phyloP scores from a whole-genome alignment of 148 eudicot species.

The Silene uniflora region DNA sequence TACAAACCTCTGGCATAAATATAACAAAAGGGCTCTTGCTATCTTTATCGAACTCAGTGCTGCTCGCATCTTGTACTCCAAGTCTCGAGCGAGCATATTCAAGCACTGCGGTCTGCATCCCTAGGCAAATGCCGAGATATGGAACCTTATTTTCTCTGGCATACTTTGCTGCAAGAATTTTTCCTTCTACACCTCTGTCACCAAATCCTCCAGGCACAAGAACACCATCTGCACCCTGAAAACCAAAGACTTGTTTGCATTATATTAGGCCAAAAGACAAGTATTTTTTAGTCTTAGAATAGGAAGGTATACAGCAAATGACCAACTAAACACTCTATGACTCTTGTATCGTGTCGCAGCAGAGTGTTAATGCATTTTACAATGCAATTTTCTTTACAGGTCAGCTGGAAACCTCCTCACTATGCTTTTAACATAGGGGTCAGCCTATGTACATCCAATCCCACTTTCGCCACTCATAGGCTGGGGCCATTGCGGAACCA shows the following conservation, averaged over 20 bases:
- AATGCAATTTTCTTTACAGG: too few relatives aligned
- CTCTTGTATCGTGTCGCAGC: too few relatives aligned
- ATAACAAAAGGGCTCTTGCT: conserved; percentile 67
- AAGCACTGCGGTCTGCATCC: conserved; percentile 94
- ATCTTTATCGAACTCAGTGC: conserved; percentile 77
- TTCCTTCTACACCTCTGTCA: conserved; percentile 96
- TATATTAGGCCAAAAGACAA: too few relatives aligned
- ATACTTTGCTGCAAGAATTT: conserved; percentile 87
- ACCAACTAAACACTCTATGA: too few relatives aligned
- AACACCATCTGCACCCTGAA: conserved; percentile 81
- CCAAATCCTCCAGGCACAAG: conserved; percentile 99
- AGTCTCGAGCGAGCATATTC: conserved; percentile 85
- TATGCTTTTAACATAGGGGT: too few relatives aligned
- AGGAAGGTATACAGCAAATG: too few relatives aligned
- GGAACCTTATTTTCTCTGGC: conserved; percentile 86
- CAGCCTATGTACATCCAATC: too few relatives aligned
- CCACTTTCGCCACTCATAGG: too few relatives aligned
- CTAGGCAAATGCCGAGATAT: conserved; percentile 88
- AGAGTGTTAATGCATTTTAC: too few relatives aligned
- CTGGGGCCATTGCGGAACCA: too few relatives aligned
- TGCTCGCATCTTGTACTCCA: conserved; percentile 70
- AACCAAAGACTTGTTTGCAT: background rate
- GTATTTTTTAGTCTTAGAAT: too few relatives aligned
- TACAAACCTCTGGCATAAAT: conserved; percentile 91
- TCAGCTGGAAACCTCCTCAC: too few relatives aligned